A percentile compares a stretch with the other conserved stretches of the same genome.
Conservation (phyloP, 1,284 basidiomycete genomes). For the Puccinia novopanici region DNA sequence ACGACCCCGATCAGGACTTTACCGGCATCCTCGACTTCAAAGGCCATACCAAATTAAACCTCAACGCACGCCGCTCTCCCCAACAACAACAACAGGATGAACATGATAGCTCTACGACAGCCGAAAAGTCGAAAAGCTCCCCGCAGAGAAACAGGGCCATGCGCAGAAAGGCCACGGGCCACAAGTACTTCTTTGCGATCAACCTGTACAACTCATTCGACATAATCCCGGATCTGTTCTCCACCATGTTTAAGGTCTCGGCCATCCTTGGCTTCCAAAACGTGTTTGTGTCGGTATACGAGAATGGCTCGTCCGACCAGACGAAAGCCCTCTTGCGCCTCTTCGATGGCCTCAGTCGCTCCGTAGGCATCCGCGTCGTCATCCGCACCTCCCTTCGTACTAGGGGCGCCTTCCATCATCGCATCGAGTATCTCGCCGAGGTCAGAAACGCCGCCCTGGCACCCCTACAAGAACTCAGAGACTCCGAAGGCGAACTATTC, state of each 20-base stretch:
- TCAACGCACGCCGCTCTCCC: slow-evolving; percentile 51
- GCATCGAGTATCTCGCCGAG: slow-evolving; percentile 95
- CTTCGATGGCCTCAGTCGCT: slow-evolving; percentile 82
- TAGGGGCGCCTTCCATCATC: slow-evolving; percentile 92
- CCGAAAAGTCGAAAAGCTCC: too few species aligned
- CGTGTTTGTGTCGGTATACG: slow-evolving; percentile 93
- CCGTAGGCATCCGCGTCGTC: slow-evolving; percentile 82
- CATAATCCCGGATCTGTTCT: slow-evolving; percentile 90
- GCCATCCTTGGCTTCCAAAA: slow-evolving; percentile 90
- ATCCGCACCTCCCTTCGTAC: slow-evolving; percentile 87
- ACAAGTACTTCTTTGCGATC: slow-evolving; percentile 98
- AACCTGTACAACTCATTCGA: slow-evolving; percentile 85
- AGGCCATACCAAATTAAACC: slow-evolving; percentile 59
- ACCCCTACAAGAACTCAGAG: slow-evolving; percentile 84
- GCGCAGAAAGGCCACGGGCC: slow-evolving; percentile 61
- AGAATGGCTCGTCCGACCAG: slow-evolving; percentile 93
- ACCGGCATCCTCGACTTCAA: slow-evolving; percentile 63
- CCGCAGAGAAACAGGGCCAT: slow-evolving; percentile 34
- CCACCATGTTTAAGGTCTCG: slow-evolving; percentile 87
- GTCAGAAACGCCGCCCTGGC: slow-evolving; percentile 92
- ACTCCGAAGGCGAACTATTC: slow-evolving; percentile 83
- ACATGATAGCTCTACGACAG: too few species aligned
- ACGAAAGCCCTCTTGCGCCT: slow-evolving; percentile 90
- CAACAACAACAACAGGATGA: slow-evolving; percentile 48
- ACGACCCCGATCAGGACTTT: slow-evolving; percentile 57